Percentiles rank a stretch among this genome's conserved stretches.
phyloP scores from a whole-genome alignment of 495 filamentous ascomycete species.

The Glarea lozoyensis region DNA sequence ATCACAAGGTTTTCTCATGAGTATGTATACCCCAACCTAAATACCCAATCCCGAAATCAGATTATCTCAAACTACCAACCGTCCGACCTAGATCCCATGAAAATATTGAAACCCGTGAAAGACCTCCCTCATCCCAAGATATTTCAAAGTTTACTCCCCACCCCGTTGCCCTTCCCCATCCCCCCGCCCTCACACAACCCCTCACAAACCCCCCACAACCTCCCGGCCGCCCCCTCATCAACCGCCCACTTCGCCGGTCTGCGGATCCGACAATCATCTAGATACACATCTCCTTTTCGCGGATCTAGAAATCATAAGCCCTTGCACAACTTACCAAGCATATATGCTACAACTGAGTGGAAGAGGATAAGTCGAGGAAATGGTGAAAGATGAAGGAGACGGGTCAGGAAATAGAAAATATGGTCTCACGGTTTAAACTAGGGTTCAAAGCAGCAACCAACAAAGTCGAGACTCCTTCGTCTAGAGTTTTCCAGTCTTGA shows the following conservation, averaged over 20 bases:
- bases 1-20: too few species aligned
- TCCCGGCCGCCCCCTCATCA: conserved; percentile 26
- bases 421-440: conserved; percentile 5
- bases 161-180: too few species aligned
- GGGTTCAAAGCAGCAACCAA: conserved; percentile 17
- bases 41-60: too few species aligned
- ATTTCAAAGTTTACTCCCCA: too few species aligned
- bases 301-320: not conserved
- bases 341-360: not conserved
- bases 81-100: too few species aligned
- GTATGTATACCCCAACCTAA: too few species aligned
- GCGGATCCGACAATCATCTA: conserved; percentile 13
- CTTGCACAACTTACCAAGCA: too few species aligned
- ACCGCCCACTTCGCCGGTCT: conserved; percentile 11
- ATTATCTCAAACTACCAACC: too few species aligned
- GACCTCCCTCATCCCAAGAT: too few species aligned
- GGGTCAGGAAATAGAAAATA: not conserved
- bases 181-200: conserved; percentile 19
- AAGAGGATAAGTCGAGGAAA: not conserved
- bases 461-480: conserved; percentile 15
- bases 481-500: conserved; percentile 4
- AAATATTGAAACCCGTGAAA: too few species aligned
- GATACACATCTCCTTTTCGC: conserved; percentile 2
- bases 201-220: conserved; percentile 42
- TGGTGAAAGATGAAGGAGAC: not conserved